Percentiles rank a stretch among this genome's conserved stretches.
These are phyloP conservation scores for Solanum bulbocastanum DNA, from an alignment of 257 asterid genomes.

Conservation along the genomic window DNA sequence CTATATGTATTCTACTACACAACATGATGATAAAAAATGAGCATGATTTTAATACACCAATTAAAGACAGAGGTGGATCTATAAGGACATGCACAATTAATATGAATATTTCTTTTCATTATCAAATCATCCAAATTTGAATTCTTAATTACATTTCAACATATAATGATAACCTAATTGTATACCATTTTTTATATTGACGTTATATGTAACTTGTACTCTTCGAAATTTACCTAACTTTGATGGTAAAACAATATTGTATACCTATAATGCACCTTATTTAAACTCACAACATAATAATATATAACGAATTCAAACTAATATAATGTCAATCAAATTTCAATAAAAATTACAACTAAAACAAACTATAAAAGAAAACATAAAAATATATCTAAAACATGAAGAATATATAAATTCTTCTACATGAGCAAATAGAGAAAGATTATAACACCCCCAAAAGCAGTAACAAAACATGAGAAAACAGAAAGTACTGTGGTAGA, in stretches of 20 bases:
- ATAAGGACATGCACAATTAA: too few relatives aligned
- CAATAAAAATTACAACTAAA: neutral
- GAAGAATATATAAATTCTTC: neutral
- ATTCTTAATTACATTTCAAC: neutral
- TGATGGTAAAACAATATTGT: neutral
- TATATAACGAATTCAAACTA: neutral
- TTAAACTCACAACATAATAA: neutral
- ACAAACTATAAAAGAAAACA: neutral
- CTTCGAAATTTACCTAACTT: neutral
- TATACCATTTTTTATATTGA: neutral
- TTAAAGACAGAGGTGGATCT: too few relatives aligned
- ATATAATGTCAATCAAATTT: neutral
- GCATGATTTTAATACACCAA: too few relatives aligned
- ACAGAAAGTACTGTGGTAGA: conserved; percentile 14
- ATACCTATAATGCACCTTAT: neutral
- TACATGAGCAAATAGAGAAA: conserved; percentile 22
- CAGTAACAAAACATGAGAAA: conserved; percentile 21
- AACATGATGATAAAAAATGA: too few relatives aligned
- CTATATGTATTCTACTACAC: too few relatives aligned
- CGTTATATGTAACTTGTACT: neutral
- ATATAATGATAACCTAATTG: neutral
- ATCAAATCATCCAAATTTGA: neutral
- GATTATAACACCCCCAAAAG: conserved; percentile 12
- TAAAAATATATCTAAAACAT: neutral
- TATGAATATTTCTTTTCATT: neutral